Conservation (phyloP, 192 early-diverging fungal species). For the Rhizophagus clarus region DNA sequence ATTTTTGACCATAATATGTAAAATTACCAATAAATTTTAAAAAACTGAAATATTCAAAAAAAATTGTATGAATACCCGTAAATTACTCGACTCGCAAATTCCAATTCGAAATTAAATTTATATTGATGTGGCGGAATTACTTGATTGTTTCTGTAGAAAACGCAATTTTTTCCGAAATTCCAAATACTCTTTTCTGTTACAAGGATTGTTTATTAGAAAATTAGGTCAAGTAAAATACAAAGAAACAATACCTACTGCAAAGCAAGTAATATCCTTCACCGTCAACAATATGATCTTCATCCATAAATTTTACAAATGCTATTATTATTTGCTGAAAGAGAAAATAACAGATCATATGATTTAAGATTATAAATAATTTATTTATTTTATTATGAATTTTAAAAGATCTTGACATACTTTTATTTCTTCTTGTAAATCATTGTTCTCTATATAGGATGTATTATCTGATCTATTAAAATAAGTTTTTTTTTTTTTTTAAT, state of each 20-base stretch:
- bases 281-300: not conserved
- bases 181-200: not conserved
- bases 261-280: not conserved
- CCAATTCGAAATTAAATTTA: not conserved
- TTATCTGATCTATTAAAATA: not conserved
- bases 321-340: not conserved
- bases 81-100: not conserved
- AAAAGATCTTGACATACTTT: not conserved
- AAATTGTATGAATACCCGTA: not conserved
- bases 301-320: not conserved
- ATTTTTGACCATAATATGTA: not conserved
- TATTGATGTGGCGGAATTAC: not conserved
- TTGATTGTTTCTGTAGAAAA: not conserved
- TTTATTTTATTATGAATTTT: not conserved
- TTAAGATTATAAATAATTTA: not conserved
- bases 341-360: not conserved
- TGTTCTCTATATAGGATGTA: not conserved
- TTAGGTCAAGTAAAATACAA: not conserved
- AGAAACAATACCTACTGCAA: not conserved
- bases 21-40: not conserved
- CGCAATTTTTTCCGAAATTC: not conserved
- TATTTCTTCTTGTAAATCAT: not conserved
- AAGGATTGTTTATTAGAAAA: not conserved
- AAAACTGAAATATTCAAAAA: not conserved
- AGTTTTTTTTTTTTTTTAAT: not conserved